phyloP scores from a whole-genome alignment of 78 protist species.

The Dictyostelium purpureum region DNA sequence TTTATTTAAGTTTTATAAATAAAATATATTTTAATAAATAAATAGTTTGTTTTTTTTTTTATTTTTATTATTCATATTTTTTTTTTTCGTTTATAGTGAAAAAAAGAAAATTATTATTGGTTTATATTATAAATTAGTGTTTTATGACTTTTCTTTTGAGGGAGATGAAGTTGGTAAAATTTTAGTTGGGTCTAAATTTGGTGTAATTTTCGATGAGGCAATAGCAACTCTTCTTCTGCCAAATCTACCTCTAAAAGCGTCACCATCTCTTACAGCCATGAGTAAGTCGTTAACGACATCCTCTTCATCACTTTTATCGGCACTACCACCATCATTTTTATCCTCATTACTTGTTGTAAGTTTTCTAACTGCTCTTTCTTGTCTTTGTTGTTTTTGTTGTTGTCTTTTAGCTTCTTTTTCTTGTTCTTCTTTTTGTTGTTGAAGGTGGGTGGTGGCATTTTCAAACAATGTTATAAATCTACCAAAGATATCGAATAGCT shows the following conservation, averaged over 20 bases:
- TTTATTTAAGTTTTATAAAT: no score
- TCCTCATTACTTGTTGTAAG: background rate
- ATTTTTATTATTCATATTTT: no score
- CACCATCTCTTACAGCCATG: constrained; percentile 64
- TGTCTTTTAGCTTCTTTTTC: constrained; percentile 51
- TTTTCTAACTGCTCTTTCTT: constrained; percentile 7
- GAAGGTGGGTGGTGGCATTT: background rate
- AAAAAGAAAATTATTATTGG: no score
- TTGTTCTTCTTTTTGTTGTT: constrained; percentile 33
- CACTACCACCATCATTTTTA: background rate
- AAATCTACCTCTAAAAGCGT: constrained; percentile 48
- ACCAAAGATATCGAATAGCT: constrained; percentile 47
- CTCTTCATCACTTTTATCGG: constrained; percentile 31
- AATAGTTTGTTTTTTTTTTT: no score
- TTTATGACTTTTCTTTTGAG: no score
- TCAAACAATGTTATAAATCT: constrained; percentile 37
- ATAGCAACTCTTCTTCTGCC: background rate
- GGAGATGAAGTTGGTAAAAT: background rate
- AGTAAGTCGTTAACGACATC: constrained; percentile 69
- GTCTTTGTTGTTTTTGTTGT: constrained; percentile 30
- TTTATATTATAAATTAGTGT: no score
- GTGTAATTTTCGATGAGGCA: background rate
- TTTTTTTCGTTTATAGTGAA: no score
- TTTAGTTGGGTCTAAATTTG: background rate
- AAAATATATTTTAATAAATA: no score